Evolutionary conservation across 768 basidiomycete genomes (phyloP).

Genomic region (Mycena capillaripes): DNA sequence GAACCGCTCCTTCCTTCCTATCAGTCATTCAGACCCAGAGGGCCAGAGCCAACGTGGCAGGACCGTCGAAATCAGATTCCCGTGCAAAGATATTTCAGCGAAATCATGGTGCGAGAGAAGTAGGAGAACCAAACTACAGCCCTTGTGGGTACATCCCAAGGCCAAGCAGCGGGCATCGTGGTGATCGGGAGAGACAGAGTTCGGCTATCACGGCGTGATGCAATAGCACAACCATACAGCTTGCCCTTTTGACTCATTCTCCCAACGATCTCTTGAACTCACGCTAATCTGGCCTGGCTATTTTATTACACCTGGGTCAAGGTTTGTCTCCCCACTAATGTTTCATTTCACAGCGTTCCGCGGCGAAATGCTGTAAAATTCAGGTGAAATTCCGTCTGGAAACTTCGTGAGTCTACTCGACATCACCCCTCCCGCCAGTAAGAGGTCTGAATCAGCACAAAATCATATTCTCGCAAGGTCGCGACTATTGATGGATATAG

Average conservation of each 20-base stretch:
- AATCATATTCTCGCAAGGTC: slow-evolving; percentile 6
- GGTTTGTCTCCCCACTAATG: neutral
- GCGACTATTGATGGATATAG: slow-evolving; percentile 4
- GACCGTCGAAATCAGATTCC: too few species aligned
- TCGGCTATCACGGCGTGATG: neutral
- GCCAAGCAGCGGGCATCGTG: neutral
- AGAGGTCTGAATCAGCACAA: slow-evolving; percentile 7
- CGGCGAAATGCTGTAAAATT: slow-evolving; percentile 3
- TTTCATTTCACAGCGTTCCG: neutral
- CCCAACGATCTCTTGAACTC: neutral
- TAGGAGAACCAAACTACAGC: too few species aligned
- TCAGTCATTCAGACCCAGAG: too few species aligned
- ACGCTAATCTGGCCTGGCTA: neutral
- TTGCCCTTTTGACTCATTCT: slow-evolving; percentile 1
- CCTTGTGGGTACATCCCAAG: neutral
- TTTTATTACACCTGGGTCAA: neutral
- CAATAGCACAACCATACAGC: neutral
- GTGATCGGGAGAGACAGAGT: neutral
- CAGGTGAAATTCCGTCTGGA: slow-evolving; percentile 5
- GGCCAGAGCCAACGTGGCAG: too few species aligned
- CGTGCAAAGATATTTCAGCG: too few species aligned
- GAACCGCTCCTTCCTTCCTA: too few species aligned
- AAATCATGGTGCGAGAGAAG: too few species aligned
- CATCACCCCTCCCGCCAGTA: neutral
- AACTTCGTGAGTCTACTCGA: slow-evolving; percentile 1